Conservation (phyloP, 2,329 filamentous ascomycete genomes). For the Colletotrichum endophyticum region DNA sequence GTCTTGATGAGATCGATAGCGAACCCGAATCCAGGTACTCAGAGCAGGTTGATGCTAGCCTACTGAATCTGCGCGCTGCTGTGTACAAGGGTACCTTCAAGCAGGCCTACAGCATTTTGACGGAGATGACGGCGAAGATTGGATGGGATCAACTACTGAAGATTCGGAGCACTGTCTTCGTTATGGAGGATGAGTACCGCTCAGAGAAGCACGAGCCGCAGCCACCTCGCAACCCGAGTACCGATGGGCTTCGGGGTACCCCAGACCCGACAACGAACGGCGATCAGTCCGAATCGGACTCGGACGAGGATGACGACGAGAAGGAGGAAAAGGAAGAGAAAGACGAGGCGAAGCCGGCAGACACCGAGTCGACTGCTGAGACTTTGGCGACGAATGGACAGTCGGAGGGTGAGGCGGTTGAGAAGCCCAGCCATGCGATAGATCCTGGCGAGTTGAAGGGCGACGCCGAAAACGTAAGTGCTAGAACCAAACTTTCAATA, state of each 20-base stretch:
- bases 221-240: slow-evolving; percentile 76
- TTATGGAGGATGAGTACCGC: slow-evolving; percentile 99
- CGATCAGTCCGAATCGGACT: slow-evolving; percentile 31
- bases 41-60: slow-evolving; percentile 85
- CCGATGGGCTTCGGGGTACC: slow-evolving; percentile 75
- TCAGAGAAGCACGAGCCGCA: slow-evolving; percentile 76
- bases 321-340: slow-evolving; percentile 39
- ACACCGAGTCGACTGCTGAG: slow-evolving; percentile 26
- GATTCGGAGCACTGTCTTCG: slow-evolving; percentile 95
- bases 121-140: slow-evolving; percentile 94
- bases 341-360: slow-evolving; percentile 36
- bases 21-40: slow-evolving; percentile 80
- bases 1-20: slow-evolving; percentile 95
- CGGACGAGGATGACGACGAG: slow-evolving; percentile 27
- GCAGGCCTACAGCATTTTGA: slow-evolving; percentile 91
- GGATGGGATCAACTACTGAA: slow-evolving; percentile 97
- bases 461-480: slow-evolving; percentile 71
- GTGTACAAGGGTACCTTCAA: slow-evolving; percentile 95
- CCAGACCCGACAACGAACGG: slow-evolving; percentile 64
- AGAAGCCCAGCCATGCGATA: slow-evolving; percentile 81
- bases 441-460: slow-evolving; percentile 79
- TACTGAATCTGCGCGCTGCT: slow-evolving; percentile 85
- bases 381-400: slow-evolving; percentile 35
- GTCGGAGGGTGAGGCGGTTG: slow-evolving; percentile 54
- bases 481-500: slow-evolving; percentile 21